phyloP scores from a whole-genome alignment of 108 stramenopile genomes.

The Nannochloropsis salina region DNA sequence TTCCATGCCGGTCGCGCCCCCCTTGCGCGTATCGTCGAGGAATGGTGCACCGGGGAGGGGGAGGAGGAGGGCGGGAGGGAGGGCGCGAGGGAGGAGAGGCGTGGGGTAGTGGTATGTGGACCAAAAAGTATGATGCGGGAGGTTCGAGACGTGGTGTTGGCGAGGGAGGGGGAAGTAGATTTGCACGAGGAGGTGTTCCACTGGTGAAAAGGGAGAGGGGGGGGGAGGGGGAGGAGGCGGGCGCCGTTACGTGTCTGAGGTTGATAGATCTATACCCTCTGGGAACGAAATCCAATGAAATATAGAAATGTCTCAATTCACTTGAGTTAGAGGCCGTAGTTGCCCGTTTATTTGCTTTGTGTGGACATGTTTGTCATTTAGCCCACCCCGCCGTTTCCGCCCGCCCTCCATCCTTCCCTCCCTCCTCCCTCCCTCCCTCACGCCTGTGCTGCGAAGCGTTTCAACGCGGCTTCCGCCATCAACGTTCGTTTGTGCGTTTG shows the following conservation, averaged over 20 bases:
- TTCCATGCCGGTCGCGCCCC: not conserved
- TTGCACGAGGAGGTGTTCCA: not conserved
- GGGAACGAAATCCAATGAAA: too few species aligned
- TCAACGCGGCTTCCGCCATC: conserved; percentile 49
- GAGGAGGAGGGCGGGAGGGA: not conserved
- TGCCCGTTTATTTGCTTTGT: too few species aligned
- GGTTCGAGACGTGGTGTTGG: not conserved
- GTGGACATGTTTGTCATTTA: too few species aligned
- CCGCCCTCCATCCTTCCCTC: not conserved
- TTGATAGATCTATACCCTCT: too few species aligned
- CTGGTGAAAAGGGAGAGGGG: not conserved
- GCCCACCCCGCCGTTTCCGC: not conserved
- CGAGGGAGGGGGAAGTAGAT: not conserved
- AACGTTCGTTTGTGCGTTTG: conserved; percentile 42
- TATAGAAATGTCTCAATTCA: too few species aligned
- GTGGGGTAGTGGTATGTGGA: not conserved
- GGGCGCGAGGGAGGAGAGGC: not conserved
- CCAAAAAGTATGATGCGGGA: not conserved
- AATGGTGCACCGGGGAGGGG: not conserved
- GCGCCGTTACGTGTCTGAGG: too few species aligned
- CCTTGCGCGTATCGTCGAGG: not conserved
- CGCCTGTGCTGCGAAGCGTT: conserved; percentile 29
- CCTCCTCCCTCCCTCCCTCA: not conserved
- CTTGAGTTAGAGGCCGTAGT: too few species aligned
- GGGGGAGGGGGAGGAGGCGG: not conserved